These are phyloP conservation scores for Golubevia sp. DNA, from an alignment of 1,284 basidiomycete genomes.

Conservation along the genomic window DNA sequence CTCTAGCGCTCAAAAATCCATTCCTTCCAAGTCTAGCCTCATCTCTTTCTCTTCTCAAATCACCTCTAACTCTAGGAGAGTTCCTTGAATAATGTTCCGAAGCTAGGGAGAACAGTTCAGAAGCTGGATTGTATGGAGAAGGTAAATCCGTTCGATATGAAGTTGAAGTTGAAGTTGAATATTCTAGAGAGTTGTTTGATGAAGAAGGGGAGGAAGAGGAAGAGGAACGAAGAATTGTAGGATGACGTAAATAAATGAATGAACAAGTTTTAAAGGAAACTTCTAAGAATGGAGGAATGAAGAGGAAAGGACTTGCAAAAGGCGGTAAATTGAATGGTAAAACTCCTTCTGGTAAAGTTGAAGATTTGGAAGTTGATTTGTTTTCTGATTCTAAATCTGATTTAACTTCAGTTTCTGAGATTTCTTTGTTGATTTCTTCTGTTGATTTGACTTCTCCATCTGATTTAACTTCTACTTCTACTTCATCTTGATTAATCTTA, in stretches of 20 bases:
- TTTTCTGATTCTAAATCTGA: conserved; percentile 16
- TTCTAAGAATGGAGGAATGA: conserved; percentile 94
- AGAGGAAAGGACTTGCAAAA: conserved; percentile 87
- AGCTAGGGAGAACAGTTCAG: conserved; percentile 52
- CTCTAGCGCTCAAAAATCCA: conserved; percentile 36
- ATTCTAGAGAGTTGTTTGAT: no score
- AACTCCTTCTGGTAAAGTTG: conserved; percentile 7
- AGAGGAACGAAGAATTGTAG: no score
- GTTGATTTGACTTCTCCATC: conserved; percentile 12
- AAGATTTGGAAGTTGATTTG: conserved; percentile 17
- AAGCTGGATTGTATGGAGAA: conserved; percentile 48
- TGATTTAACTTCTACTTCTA: conserved; percentile 13
- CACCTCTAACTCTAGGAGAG: conserved; percentile 47
- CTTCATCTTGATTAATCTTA: conserved; percentile 27
- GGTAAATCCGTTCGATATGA: conserved; percentile 48
- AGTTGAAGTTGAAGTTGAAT: not conserved
- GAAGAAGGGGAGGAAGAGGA: no score
- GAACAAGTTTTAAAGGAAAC: conserved; percentile 89
- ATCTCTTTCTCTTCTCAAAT: conserved; percentile 38
- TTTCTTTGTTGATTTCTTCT: conserved; percentile 13
- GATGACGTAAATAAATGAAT: conserved; percentile 89
- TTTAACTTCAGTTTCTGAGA: conserved; percentile 14
- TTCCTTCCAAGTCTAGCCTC: conserved; percentile 35
- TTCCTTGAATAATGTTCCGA: conserved; percentile 57
- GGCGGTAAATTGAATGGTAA: conserved; percentile 77